Conservation (phyloP, 2,329 filamentous ascomycete genomes). For the Colletotrichum endophyticum region DNA sequence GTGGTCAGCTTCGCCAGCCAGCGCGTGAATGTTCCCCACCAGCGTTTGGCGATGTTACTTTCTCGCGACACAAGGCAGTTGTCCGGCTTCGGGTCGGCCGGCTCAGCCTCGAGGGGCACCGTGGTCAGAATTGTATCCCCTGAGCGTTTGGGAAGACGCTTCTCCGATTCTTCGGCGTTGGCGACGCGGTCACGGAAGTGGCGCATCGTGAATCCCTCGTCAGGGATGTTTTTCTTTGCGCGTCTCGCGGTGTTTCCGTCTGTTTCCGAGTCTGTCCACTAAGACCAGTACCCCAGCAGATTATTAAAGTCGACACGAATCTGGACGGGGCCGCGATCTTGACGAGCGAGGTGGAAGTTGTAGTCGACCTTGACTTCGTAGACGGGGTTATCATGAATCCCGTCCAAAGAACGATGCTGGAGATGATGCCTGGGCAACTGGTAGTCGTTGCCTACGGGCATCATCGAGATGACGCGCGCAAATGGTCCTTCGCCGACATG, state of each 20-base stretch:
- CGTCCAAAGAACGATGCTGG: not conserved
- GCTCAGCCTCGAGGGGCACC: not conserved
- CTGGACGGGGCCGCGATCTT: slow-evolving; percentile 27
- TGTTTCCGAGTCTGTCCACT: slow-evolving; percentile 18
- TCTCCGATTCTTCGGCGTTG: not conserved
- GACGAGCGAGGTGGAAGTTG: slow-evolving; percentile 29
- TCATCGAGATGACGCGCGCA: slow-evolving; percentile 27
- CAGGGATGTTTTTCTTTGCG: not conserved
- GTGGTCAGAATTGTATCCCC: not conserved
- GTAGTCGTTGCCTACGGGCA: not conserved
- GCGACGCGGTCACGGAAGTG: not conserved
- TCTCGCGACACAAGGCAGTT: not conserved
- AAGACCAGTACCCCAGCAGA: slow-evolving; percentile 33
- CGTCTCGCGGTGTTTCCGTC: not conserved
- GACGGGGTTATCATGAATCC: slow-evolving; percentile 13
- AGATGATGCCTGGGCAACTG: not conserved
- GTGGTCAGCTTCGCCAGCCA: slow-evolving; percentile 22
- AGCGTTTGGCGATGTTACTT: not conserved
- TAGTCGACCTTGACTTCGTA: slow-evolving; percentile 37
- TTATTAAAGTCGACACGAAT: slow-evolving; percentile 40
- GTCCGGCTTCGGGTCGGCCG: not conserved
- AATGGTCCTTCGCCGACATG: slow-evolving; percentile 30
- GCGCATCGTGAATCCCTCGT: not conserved
- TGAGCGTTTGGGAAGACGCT: not conserved
- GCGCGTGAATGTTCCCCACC: slow-evolving; percentile 21